These are phyloP conservation scores for Colletotrichum sp. DNA, from an alignment of 2,329 filamentous ascomycete genomes.

Conservation along the genomic window DNA sequence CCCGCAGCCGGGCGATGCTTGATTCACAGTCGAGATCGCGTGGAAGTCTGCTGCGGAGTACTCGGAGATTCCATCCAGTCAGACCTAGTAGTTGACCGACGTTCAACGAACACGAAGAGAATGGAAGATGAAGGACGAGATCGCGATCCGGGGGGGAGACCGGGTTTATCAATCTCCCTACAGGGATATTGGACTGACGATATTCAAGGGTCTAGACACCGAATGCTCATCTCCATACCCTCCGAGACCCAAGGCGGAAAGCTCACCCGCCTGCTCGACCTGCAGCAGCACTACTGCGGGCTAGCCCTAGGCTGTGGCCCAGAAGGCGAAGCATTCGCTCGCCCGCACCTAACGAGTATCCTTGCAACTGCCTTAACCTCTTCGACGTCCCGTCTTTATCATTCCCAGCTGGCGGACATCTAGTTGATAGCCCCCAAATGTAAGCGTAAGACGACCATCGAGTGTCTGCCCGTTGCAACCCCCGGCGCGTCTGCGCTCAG, in stretches of 20 bases:
- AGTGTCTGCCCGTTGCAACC: not conserved
- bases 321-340: not conserved
- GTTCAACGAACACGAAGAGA: not conserved
- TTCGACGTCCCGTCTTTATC: not conserved
- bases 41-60: not conserved
- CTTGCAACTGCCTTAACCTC: not conserved
- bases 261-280: not conserved
- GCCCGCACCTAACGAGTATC: not conserved
- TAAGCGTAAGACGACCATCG: not conserved
- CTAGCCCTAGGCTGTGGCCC: not conserved
- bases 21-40: not conserved
- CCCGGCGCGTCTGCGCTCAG: not conserved
- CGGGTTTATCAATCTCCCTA: conserved; percentile 10
- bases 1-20: not conserved
- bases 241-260: not conserved
- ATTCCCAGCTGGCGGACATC: not conserved
- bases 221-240: not conserved
- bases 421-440: not conserved
- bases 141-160: not conserved
- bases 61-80: not conserved
- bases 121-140: not conserved
- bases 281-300: not conserved
- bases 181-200: not conserved
- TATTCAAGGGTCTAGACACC: not conserved
- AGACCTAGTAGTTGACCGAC: not conserved